Evolutionary conservation across 495 filamentous ascomycete genomes (phyloP).

Genomic region (Astrothelium macrocarpum): DNA sequence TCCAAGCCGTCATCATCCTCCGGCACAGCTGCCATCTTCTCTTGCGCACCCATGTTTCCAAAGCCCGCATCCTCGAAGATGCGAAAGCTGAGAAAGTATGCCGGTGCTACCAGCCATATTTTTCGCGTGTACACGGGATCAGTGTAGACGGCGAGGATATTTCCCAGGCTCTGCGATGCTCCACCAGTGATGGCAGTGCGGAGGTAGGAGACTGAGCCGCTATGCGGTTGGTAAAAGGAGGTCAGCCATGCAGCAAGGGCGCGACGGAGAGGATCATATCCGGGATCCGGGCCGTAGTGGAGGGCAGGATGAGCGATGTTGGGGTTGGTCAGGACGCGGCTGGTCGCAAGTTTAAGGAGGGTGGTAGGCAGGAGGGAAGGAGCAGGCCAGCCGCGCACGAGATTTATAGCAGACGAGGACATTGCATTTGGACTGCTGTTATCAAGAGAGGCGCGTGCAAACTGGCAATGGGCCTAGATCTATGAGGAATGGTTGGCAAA

Average conservation of each 20-base stretch:
- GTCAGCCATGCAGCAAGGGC: conserved; percentile 62
- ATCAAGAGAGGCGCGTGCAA: too few relatives aligned
- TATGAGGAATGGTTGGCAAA: not conserved
- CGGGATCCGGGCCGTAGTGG: conserved; percentile 69
- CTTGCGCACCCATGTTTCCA: conserved; percentile 18
- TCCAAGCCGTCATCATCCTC: conserved; percentile 71
- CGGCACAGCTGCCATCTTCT: conserved; percentile 51
- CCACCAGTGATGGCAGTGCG: conserved; percentile 75
- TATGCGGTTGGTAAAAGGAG: conserved; percentile 44
- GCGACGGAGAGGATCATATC: conserved; percentile 54
- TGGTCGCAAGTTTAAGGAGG: conserved; percentile 46
- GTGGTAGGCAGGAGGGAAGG: conserved; percentile 57
- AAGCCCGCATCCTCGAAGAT: conserved; percentile 77
- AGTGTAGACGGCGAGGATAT: conserved; percentile 61
- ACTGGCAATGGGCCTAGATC: too few relatives aligned
- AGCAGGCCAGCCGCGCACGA: conserved; percentile 63
- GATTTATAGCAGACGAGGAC: conserved; percentile 42
- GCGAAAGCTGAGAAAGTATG: conserved; percentile 66
- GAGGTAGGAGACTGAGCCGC: conserved; percentile 20
- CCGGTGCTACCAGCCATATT: conserved; percentile 72
- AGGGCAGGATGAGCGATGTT: conserved; percentile 48
- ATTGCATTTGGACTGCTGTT: not conserved
- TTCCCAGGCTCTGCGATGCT: conserved; percentile 66
- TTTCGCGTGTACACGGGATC: conserved; percentile 65
- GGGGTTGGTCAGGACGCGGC: conserved; percentile 47